Evolutionary conservation across 305 asterid genomes (phyloP).

Genomic region (Fraxinus floribunda): DNA sequence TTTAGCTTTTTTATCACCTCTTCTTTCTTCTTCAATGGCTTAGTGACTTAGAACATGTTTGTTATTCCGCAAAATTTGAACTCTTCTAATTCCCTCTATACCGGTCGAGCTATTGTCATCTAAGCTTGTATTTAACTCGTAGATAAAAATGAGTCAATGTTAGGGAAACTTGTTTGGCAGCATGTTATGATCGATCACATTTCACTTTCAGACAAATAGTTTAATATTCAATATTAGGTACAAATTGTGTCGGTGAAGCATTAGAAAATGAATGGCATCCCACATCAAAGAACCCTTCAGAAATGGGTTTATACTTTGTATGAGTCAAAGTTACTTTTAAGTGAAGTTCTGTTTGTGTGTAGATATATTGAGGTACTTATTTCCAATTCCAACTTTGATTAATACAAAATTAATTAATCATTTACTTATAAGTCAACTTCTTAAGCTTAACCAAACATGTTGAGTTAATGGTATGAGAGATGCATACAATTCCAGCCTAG

Average conservation of each 20-base stretch:
- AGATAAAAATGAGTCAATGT: neutral
- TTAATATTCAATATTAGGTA: slow-evolving; percentile 2
- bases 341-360: neutral
- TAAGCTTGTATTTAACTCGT: neutral
- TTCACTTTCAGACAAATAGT: slow-evolving; percentile 20
- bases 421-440: neutral
- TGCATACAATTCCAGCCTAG: slow-evolving; percentile 15
- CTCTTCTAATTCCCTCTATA: neutral
- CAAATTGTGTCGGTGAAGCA: slow-evolving; percentile 1
- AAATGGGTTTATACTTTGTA: neutral
- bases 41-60: neutral
- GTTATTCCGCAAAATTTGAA: neutral
- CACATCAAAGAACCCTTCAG: neutral
- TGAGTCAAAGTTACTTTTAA: neutral
- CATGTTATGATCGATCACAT: slow-evolving; percentile 26
- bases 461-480: neutral
- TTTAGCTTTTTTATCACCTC: neutral
- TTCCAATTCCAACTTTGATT: neutral
- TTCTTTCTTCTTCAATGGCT: neutral
- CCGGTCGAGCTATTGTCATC: neutral
- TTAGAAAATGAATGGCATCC: neutral
- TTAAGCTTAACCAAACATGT: neutral
- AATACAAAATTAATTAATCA: neutral
- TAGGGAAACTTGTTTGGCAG: slow-evolving; percentile 17
- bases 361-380: neutral